Evolutionary conservation across 345 rosid genomes (phyloP).

Genomic region (Citrus maxima): DNA sequence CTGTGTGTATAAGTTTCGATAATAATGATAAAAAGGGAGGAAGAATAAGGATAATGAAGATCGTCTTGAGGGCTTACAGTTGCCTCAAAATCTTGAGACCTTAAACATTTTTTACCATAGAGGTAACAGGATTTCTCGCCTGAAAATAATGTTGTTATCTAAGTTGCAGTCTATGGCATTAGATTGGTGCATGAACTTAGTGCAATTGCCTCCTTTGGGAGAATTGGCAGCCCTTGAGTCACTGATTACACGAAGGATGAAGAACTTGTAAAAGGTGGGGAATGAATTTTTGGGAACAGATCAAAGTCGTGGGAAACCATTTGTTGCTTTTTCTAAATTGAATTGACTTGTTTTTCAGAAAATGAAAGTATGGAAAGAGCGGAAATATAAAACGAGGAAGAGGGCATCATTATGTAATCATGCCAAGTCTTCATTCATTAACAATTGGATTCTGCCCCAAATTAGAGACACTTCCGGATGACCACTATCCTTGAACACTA

Average conservation of each 20-base stretch:
- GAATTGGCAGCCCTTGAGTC: background rate
- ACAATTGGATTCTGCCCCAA: background rate
- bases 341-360: background rate
- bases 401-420: background rate
- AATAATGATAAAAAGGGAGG: background rate
- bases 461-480: background rate
- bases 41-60: background rate
- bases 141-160: background rate
- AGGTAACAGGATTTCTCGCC: background rate
- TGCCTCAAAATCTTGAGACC: background rate
- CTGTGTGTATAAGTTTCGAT: background rate
- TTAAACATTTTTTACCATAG: background rate
- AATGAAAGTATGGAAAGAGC: background rate
- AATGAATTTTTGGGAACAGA: background rate
- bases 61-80: background rate
- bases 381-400: background rate
- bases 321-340: slow-evolving; percentile 3
- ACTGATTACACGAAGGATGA: background rate
- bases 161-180: background rate
- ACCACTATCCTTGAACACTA: background rate
- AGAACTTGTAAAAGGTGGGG: background rate
- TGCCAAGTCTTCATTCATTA: background rate
- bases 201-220: background rate
- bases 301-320: background rate
- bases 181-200: background rate